Conservation (phyloP, 257 asterid genomes). For the Przewalskia tangutica region DNA sequence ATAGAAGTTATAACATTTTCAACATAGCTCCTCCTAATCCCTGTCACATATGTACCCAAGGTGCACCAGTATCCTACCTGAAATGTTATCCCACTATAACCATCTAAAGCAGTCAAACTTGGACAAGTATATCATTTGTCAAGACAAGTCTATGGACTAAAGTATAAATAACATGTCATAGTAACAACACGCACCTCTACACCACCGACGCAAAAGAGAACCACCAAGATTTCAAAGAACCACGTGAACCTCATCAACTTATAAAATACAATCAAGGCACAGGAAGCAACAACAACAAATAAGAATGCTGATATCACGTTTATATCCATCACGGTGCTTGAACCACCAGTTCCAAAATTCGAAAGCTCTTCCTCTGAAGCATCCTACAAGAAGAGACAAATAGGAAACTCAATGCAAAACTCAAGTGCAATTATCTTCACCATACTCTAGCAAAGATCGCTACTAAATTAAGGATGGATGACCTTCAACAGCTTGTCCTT, state of each 20-base stretch:
- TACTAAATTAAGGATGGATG: neutral
- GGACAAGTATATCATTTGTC: neutral
- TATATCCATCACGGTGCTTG: conserved; percentile 70
- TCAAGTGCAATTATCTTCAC: neutral
- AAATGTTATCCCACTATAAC: neutral
- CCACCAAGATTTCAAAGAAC: conserved; percentile 80
- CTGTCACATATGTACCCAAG: neutral
- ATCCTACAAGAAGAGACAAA: conserved; percentile 38
- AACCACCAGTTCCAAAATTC: conserved; percentile 28
- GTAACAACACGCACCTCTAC: conserved; percentile 46
- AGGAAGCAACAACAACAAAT: conserved; percentile 70
- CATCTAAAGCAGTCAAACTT: neutral
- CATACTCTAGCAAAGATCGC: neutral
- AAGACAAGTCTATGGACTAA: neutral
- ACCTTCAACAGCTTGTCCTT: conserved; percentile 80
- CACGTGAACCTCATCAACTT: conserved; percentile 64
- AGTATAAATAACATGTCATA: neutral
- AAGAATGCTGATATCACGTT: conserved; percentile 61
- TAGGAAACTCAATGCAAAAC: neutral
- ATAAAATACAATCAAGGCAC: conserved; percentile 71
- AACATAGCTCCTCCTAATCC: neutral
- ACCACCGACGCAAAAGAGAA: conserved; percentile 83
- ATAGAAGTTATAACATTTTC: neutral
- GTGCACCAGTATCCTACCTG: neutral
- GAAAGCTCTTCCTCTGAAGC: conserved; percentile 45